Base-by-base conservation (phyloP, 768 basidiomycete genomes). In the Trametes punicea region DNA sequence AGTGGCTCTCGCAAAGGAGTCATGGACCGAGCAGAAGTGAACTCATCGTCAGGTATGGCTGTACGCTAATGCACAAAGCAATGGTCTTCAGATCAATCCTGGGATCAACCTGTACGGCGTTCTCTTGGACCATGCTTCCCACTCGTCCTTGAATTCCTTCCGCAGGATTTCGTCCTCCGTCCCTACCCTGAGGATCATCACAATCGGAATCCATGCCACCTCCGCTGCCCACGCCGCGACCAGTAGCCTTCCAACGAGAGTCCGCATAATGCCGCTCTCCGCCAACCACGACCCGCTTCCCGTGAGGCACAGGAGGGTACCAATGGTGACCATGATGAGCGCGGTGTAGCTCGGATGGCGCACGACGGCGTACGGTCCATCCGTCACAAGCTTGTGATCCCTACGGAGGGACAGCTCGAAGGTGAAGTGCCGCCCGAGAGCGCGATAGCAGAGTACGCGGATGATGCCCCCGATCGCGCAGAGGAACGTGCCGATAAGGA, bases 271-370 rank as follows among this genome's bases (percentile, higher is more conserved):
- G 23, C 56, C 56, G 56, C 56, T 50, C 50, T 57, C 56, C 36
- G 40, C 16, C n/a, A 57, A 30, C 56, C 56, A 57, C 29, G 56
- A 57, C 16, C 56, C 56, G 36, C 44, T 39, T 11, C 50, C 39
- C 20, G 47, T 42, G 29, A 55, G 44, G 27, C 49, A 54, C 27
- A 63, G 49, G 26, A 54, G 46, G 7, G 46, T 41, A 23, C 65
- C 65, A 36, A 60, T 18, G 11, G 46, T 46, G 31, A 55, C 51
- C 25, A 64, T 29, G 11, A 56, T 23, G 46, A 49, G 46, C 34
- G 55, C 64, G 9, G 63, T 61, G 50, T 66, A 66, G 49, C 58
- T 58, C 31, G 61, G 65, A 52, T 66, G 63, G 29, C 65, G 65
- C 6, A 66, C 61, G 49, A 57, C 33, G 6, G 52, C 38, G 57